Evolutionary conservation across 495 filamentous ascomycete genomes (phyloP), one percentile per base, ranked within the genome.

Genomic region (Sordaria brevicollis): DNA sequence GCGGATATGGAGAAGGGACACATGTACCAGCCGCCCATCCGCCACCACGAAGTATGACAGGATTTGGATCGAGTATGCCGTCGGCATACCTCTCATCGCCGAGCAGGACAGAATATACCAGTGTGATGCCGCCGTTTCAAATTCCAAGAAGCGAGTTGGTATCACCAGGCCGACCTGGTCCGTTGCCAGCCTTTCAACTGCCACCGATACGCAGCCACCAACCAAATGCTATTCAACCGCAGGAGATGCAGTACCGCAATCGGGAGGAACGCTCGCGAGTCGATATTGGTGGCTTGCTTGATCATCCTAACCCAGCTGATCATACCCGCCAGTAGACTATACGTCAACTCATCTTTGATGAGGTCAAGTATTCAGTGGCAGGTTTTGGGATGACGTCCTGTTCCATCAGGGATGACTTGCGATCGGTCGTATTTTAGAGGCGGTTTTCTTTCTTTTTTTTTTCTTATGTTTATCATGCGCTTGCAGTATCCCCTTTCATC

Each of bases 261-360:
- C 82, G 81, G 74, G 84, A 84, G 66, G 83, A 85, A 57, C 79
- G 83, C 34, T 76, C 80, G 54, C 80, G 85, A 13, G 81, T 88
- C 35, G 86, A 86, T 69, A 88, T 88, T 70, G 82, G 83, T 31
- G 86, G 85, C 35, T 76, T 88, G 38, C 80, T 88, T 41, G 83
- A 86, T 35, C 82, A 81, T 54, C 78, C 80, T 2, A 76, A 77
- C 10, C 78, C 77, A 31, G 72, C 25, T 31, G 49, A 62, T 21
- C 49, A 62, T 25, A 13, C 49, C 49, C 11, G 49, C 49, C 49
- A 7, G 33, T 62, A 62, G 49, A 31, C 49, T 4, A 29, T 29
- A 7, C 17, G 49, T 31, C 11, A 62, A 13, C 49, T 25, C 25
- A 11, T 62, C 49, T 7, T 62, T 25, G 25, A 62, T 31, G 49